Conservation (phyloP, 371 early-diverging fungal genomes). For the Mortierella sp. region DNA sequence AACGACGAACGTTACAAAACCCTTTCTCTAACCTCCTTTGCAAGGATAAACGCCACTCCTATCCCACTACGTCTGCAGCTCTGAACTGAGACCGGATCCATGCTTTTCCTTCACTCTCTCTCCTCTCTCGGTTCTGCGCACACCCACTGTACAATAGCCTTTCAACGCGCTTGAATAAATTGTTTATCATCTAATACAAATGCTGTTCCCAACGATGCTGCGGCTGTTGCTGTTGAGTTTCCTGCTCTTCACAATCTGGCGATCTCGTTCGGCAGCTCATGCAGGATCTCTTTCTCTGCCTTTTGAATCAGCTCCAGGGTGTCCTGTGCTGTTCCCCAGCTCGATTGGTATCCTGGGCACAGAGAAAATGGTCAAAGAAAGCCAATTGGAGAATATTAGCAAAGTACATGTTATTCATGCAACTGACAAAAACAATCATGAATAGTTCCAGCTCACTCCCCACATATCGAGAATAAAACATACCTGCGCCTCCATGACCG, state of each 20-base stretch:
- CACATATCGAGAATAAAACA: conserved; percentile 4
- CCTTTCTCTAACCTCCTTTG: not conserved
- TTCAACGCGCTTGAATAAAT: not conserved
- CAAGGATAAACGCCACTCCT: not conserved
- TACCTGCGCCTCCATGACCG: conserved; percentile 86
- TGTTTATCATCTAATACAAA: not conserved
- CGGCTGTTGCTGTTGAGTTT: not conserved
- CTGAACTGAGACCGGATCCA: not conserved
- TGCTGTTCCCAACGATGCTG: not conserved
- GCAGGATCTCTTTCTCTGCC: conserved; percentile 31
- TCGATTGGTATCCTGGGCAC: conserved; percentile 73
- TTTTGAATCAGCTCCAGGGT: conserved; percentile 63
- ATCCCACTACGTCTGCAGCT: not conserved
- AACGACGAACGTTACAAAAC: too few species aligned
- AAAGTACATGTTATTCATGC: too few species aligned
- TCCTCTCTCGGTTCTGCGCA: not conserved
- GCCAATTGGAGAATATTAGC: not conserved
- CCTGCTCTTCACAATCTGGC: conserved; percentile 22
- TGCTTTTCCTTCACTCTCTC: not conserved
- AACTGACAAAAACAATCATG: too few species aligned
- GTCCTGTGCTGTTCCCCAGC: conserved; percentile 80
- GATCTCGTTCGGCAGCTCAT: not conserved
- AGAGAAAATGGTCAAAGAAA: not conserved
- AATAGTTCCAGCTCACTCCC: not conserved
- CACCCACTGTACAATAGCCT: not conserved